Evolutionary conservation across 2,329 filamentous ascomycete genomes (phyloP), one percentile per base, ranked within the genome.

Genomic region (Apiospora malaysiana): DNA sequence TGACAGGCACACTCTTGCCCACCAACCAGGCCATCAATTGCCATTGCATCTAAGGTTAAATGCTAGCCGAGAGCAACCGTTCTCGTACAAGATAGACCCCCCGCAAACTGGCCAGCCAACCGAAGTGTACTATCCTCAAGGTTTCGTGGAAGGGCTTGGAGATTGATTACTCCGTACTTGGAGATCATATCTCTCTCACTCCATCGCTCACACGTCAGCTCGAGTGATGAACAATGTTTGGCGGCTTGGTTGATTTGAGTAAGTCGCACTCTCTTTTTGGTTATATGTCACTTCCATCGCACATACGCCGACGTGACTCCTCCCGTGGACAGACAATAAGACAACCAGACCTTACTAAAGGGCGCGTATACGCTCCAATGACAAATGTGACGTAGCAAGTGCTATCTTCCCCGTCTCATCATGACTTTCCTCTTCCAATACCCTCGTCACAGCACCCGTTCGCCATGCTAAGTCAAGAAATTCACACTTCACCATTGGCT

Each of bases 241-340:
- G 76, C 42, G 75, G 74, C 12, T 71, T 79, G 71, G 73, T 74
- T 68, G 75, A 71, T 72, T 69, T 80, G 32, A 71, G 78, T 80
- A 78, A 79, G 78, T 78, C 43, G 14, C 42, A 70, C 42, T 47
- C 37, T 23, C 23, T 43, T 47, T 47, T 37, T 40, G 4, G 40
- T 63, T 45, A 43, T 71, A 32, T 32, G 32, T 47, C 66, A 70
- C 66, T 56, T 27, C 70, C 70, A 56, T 18, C 46, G 69, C 71
- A 66, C 40, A 68, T 73, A 70, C 40, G 16, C n/a, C 42, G 40
- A 40, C 12, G 27, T 63, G 18, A 21, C 27, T 63, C 49, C 27
- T 63, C 49, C 49, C 56, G 16, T 63, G 56, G 27, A 21, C 27
- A 63, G 8, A 18, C 27, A 37, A 16, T 37, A 27, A 59, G 27